Base-by-base conservation (phyloP, 441 rosid species). In the Euphorbia schlechtendalii region DNA sequence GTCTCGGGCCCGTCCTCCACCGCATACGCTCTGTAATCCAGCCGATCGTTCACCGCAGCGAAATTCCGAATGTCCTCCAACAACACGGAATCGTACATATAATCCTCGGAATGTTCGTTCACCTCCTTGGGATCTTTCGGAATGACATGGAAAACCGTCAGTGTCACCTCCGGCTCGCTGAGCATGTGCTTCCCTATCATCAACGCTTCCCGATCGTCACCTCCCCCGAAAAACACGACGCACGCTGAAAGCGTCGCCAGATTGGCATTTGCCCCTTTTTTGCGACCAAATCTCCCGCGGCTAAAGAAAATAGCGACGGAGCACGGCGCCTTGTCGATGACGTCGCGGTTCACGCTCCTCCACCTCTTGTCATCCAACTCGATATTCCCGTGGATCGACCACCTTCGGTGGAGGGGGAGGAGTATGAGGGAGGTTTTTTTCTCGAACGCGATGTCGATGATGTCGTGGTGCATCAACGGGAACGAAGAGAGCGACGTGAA, bases 321-420 rank as follows among this genome's bases (percentile, higher is more conserved):
- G 67, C 89, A 84, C 30, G 89, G 91, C 8, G 88, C 84, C n/a
- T 70, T 80, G 6, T 78, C 77, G 0, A 85, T 73, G 49, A 82
- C 82, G 1, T 66, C 68, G 14, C 22, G 4, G 24, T 84, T 84
- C 6, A 84, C 66, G 15, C 56, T 65, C 8, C 85, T 64, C 38
- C 77, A 49, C n/a, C 13, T 58, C 14, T 52, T 70, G 36, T 63
- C 72, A 12, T 81, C 82, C 0, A 71, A 60, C 12, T 77, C 73
- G 0, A 82, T 15, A 6, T 5, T 5, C 9, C 84, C 82, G 2
- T 75, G 77, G 1, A 61, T 18, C 8, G 71, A 40, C 79, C 87
- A 73, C 22, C 58, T 65, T 6, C 63, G 32, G 55, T 81, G 90
- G 57, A 83, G 82, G 0, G 84, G 87, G 9, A 81, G 61, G 11